A percentile compares a stretch with the other conserved stretches of the same genome.
Conservation (phyloP, 371 early-diverging fungal genomes). For the Mortierella sp. region DNA sequence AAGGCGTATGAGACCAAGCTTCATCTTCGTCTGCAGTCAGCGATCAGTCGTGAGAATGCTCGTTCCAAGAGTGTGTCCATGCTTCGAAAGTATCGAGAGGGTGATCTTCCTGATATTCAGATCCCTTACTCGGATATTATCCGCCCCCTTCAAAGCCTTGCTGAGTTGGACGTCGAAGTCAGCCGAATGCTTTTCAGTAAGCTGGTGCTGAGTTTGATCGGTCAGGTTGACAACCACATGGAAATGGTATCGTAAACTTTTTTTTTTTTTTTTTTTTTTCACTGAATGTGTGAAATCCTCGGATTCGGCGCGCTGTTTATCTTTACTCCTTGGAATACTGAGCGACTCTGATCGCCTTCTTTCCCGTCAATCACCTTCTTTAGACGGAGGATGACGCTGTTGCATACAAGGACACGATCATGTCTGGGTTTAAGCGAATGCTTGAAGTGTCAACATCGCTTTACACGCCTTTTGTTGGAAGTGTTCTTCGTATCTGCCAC, state of each 20-base stretch:
- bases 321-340: too few species aligned
- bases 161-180: constrained; percentile 71
- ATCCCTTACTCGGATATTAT: constrained; percentile 72
- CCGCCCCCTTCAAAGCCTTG: constrained; percentile 71
- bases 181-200: constrained; percentile 65
- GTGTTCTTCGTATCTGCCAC: constrained; percentile 64
- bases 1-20: constrained; percentile 25
- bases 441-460: constrained; percentile 45
- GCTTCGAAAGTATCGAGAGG: constrained; percentile 72
- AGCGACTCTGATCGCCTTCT: too few species aligned
- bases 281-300: background rate
- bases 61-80: constrained; percentile 64
- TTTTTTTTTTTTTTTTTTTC: constrained; percentile 2
- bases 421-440: constrained; percentile 47
- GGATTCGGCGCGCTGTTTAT: background rate
- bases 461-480: constrained; percentile 65
- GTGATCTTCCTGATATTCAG: constrained; percentile 84
- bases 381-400: constrained; percentile 43
- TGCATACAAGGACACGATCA: constrained; percentile 48
- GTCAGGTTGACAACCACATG: constrained; percentile 46
- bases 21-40: constrained; percentile 7
- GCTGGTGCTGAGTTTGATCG: constrained; percentile 57
- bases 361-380: constrained; percentile 10
- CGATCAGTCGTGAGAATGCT: constrained; percentile 56
- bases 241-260: constrained; percentile 30